Base-by-base conservation (phyloP, 495 filamentous ascomycete species). In the Tuber magnatum region DNA sequence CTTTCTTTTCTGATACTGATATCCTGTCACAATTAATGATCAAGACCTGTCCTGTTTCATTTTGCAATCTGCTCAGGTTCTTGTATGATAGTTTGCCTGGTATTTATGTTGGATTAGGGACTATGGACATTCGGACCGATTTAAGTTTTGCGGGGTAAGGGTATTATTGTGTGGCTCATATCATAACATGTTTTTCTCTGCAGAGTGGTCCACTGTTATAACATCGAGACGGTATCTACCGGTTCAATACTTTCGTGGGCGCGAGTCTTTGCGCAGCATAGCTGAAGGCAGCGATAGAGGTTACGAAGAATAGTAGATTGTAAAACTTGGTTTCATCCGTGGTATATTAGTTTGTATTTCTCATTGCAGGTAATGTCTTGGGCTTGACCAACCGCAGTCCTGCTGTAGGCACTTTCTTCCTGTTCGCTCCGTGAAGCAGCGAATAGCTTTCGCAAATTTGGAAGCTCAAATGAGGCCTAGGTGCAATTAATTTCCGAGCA, bases 251-350 rank as follows among this genome's bases (percentile, higher is more conserved):
- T 65, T 79, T 79, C 40, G 73, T 69, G 28, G 77, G 77, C 3
- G 76, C 77, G 44, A 79, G 77, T 75, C 77, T 79, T 75, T 99
- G 96, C 32, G 93, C 94, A 75, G 93, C 89, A 75, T 97, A 86
- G 82, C 94, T 97, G 86, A 97, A 96, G 74, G 95, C 89, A 3
- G 93, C 93, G 44, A 97, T 92, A 0, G 94, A 97, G 7, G 94
- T 94, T 84, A 98, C 92, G 85, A 98, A 99, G 2, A 98, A 87
- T 3, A 97, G 92, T 5, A 97, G 88, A 81, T 98, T 98, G 86
- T 98, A 99, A 84, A 99, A 99, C 95, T 97, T 70, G 38, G 69
- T 61, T 71, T 48, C 39, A 68, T 42, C 38, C 41, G 77, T 38
- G 39, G 48, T 22, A 39, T 77, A 80, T 12, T 82, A 79, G 51